These are phyloP conservation scores for Metschnikowia similis DNA, from an alignment of 805 yeast species.

Conservation along the genomic window DNA sequence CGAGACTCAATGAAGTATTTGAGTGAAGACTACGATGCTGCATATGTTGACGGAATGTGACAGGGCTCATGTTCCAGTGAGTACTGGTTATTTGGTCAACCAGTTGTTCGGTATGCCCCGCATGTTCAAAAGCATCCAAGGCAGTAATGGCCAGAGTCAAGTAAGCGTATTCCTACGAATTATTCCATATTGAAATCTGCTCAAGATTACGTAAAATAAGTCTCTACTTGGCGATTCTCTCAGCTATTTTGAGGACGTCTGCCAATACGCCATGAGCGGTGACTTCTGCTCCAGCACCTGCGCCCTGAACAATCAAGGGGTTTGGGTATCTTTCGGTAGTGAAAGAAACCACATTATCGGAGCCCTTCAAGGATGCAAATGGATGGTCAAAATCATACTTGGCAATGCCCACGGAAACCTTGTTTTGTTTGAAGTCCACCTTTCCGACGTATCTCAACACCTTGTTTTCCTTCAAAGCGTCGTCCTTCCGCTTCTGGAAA, in stretches of 20 bases:
- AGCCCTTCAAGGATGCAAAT: constrained; percentile 91
- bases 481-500: constrained; percentile 69
- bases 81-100: not conserved
- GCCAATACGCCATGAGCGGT: constrained; percentile 85
- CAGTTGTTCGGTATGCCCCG: no score
- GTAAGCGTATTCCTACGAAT: not conserved
- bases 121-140: no score
- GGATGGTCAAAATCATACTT: constrained; percentile 89
- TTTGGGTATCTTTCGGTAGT: constrained; percentile 87
- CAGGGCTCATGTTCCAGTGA: no score
- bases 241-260: constrained; percentile 87
- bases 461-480: constrained; percentile 77
- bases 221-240: constrained; percentile 56
- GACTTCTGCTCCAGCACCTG: constrained; percentile 82
- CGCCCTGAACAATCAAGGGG: constrained; percentile 96
- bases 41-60: constrained; percentile 13
- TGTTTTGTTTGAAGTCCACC: constrained; percentile 68
- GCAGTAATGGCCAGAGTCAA: no score
- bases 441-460: constrained; percentile 92
- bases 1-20: constrained; percentile 53
- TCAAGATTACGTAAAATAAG: not conserved
- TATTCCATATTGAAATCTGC: not conserved
- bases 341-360: constrained; percentile 92
- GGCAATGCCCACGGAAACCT: constrained; percentile 81
- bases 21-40: constrained; percentile 28